These are phyloP conservation scores for Eremochloa ophiuroides DNA, from an alignment of 176 grass and related monocot species.

Conservation along the genomic window DNA sequence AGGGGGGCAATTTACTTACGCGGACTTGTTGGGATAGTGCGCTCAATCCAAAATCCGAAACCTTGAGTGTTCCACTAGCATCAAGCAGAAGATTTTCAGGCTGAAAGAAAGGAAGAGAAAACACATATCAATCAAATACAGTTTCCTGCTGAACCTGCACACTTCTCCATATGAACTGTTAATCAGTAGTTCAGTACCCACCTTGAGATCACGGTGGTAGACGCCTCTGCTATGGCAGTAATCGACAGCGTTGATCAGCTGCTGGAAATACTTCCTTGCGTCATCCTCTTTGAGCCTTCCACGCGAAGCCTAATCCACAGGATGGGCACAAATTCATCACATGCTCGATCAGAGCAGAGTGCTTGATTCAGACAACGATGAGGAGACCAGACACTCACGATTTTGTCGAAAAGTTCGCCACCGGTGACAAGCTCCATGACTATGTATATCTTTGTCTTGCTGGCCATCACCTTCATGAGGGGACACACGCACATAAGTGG, in stretches of 20 bases:
- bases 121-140: neutral
- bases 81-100: conserved; percentile 95
- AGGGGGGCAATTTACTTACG: conserved; percentile 42
- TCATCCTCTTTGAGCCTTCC: conserved; percentile 94
- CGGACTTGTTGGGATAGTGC: conserved; percentile 90
- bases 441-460: conserved; percentile 98
- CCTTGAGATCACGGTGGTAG: conserved; percentile 94
- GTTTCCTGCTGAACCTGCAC: neutral
- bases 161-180: neutral
- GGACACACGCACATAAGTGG: neutral
- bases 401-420: conserved; percentile 93
- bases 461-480: conserved; percentile 85
- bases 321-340: neutral
- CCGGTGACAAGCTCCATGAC: conserved; percentile 92
- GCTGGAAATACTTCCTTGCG: conserved; percentile 97
- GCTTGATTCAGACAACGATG: neutral
- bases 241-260: conserved; percentile 94
- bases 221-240: conserved; percentile 98
- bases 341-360: neutral
- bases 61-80: conserved; percentile 70
- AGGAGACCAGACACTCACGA: conserved; percentile 45
- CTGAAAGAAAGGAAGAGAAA: conserved; percentile 37
- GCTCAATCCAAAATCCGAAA: conserved; percentile 94
- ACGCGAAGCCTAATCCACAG: conserved; percentile 47
- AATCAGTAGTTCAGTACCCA: neutral